A percentile compares a stretch with the other conserved stretches of the same genome.
phyloP scores from a whole-genome alignment of 139 green algal species.

The Asterochloris erici region DNA sequence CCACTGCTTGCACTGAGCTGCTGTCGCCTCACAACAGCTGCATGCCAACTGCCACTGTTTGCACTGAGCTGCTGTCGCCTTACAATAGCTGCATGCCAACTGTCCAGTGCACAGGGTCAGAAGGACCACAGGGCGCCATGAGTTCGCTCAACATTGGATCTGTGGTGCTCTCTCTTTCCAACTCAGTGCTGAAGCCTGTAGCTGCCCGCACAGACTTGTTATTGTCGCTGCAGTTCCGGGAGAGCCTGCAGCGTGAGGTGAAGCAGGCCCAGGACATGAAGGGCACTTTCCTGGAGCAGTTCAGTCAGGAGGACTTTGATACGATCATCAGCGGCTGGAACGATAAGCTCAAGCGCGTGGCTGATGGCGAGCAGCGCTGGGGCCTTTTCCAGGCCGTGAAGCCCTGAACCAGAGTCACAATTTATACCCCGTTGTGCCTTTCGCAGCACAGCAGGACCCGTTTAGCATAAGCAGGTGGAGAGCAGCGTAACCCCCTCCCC shows the following conservation, averaged over 20 bases:
- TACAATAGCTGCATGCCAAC: background rate
- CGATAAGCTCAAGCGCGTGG: constrained; percentile 64
- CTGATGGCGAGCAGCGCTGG: constrained; percentile 23
- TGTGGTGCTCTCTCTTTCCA: background rate
- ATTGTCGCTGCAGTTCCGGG: constrained; percentile 40
- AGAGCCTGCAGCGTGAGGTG: constrained; percentile 49
- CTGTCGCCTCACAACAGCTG: background rate
- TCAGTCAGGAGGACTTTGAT: constrained; percentile 41
- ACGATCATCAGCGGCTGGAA: constrained; percentile 60
- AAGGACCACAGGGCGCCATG: no score
- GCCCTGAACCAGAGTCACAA: background rate
- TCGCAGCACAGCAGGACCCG: no score
- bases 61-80: background rate
- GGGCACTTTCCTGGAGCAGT: constrained; percentile 42
- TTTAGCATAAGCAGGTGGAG: no score
- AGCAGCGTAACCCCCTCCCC: no score
- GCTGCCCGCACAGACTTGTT: no score
- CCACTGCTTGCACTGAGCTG: background rate
- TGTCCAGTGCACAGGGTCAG: background rate
- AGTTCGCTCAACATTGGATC: background rate
- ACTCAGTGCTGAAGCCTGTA: no score
- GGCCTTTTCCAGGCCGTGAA: constrained; percentile 20
- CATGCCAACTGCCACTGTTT: background rate
- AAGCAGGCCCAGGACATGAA: constrained; percentile 23
- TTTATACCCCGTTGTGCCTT: no score